These are phyloP conservation scores for Rhinocladiella similis DNA, from an alignment of 2,329 filamentous ascomycete species.

Conservation along the genomic window DNA sequence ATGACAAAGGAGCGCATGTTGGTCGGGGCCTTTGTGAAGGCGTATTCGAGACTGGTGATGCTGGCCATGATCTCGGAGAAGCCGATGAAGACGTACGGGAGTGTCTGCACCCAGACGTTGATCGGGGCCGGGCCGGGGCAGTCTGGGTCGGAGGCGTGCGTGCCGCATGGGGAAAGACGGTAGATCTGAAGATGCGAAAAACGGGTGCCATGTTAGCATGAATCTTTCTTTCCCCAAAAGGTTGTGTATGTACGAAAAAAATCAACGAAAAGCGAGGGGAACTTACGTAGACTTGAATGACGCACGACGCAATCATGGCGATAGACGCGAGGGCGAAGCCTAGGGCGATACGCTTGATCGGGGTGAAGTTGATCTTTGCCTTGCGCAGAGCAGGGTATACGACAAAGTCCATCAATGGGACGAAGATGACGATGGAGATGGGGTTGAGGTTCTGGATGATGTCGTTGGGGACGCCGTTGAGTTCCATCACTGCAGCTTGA, in stretches of 20 bases:
- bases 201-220: no score
- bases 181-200: constrained; percentile 46
- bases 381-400: constrained; percentile 54
- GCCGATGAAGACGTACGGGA: constrained; percentile 30
- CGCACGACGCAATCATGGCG: constrained; percentile 52
- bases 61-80: constrained; percentile 38
- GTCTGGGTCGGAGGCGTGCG: constrained; percentile 55
- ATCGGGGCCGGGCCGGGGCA: constrained; percentile 53
- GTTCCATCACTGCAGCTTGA: constrained; percentile 52
- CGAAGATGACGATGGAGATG: constrained; percentile 54
- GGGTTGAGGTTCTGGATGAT: constrained; percentile 57
- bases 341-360: constrained; percentile 54
- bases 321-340: constrained; percentile 51
- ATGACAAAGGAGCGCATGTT: constrained; percentile 75
- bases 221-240: no score
- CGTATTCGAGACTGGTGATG: constrained; percentile 69
- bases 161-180: constrained; percentile 60
- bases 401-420: constrained; percentile 54
- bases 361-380: constrained; percentile 50
- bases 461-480: constrained; percentile 57
- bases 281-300: constrained; percentile 45
- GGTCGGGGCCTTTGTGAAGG: constrained; percentile 73
- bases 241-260: no score
- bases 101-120: constrained; percentile 56
- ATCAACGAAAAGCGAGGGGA: no score